These are phyloP conservation scores for Melampsora medusae DNA, from an alignment of 1,284 basidiomycete genomes.

Conservation along the genomic window DNA sequence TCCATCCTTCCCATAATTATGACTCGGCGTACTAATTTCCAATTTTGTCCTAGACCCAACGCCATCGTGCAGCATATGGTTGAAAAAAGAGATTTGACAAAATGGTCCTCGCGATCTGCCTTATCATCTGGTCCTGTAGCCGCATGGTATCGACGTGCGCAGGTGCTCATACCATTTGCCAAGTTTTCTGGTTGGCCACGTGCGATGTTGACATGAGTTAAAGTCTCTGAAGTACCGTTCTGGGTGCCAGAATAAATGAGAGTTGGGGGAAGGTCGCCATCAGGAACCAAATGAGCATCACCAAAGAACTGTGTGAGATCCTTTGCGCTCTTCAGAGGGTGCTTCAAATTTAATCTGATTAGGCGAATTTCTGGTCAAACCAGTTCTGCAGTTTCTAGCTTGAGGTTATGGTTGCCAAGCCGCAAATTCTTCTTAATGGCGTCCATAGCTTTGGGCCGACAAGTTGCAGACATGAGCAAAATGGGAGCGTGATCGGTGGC, in stretches of 20 bases:
- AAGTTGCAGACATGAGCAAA: slow-evolving; percentile 14
- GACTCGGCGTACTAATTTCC: background rate
- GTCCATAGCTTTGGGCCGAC: slow-evolving; percentile 7
- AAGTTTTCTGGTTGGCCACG: background rate
- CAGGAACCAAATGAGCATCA: background rate
- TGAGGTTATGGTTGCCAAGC: background rate
- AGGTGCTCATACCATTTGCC: background rate
- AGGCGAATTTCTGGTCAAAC: slow-evolving; percentile 13
- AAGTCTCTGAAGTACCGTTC: background rate
- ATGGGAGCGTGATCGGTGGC: background rate
- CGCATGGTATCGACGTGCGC: background rate
- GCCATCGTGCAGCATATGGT: background rate
- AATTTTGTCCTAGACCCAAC: slow-evolving; percentile 14
- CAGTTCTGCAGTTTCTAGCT: background rate
- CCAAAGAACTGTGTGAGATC: background rate
- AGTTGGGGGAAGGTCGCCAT: background rate
- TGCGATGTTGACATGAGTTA: slow-evolving; percentile 1
- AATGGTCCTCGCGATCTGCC: too few species aligned
- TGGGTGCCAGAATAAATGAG: slow-evolving; percentile 11
- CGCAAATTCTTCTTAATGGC: slow-evolving; percentile 19
- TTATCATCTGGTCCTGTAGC: background rate
- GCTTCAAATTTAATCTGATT: background rate
- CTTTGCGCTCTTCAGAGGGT: background rate
- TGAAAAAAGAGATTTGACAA: too few species aligned
- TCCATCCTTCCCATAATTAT: background rate